Evolutionary conservation across 495 filamentous ascomycete species (phyloP), one percentile per base, ranked within the genome.

Genomic region (Podospora bellae-mahoneyi): DNA sequence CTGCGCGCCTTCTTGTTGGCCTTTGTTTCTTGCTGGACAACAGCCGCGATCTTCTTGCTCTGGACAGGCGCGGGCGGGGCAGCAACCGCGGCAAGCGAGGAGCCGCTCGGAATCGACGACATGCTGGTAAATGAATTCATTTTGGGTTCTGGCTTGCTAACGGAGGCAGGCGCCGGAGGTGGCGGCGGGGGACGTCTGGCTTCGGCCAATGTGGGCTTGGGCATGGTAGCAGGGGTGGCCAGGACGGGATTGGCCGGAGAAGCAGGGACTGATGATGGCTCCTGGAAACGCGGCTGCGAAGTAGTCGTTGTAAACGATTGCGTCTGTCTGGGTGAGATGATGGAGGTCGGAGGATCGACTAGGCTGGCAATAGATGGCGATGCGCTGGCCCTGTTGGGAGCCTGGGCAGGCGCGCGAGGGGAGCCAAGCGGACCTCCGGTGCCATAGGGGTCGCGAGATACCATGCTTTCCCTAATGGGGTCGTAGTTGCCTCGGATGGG

Each of bases 361-460:
- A 97, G 84, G 76, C 92, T 95, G 20, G 92, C 88, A 68, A 97
- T 97, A 0, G 93, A 92, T 7, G 93, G 92, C 27, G 93, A 96
- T 20, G 91, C 90, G 75, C 91, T 95, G 19, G 92, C 91, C 62
- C 91, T 87, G 73, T 87, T 90, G 55, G 79, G 77, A 66, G 73
- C 72, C 64, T 79, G 82, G 69, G 76, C 16, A 18, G 82, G 81
- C 0, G 84, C 82, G 16, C 86, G 82, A 19, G 85, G 83, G n/a
- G 87, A 85, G 23, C 81, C 83, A 64, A 84, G 82, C 4, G 85
- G 78, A 1, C 81, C 80, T 48, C 39, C 39, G 54, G 83, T 87
- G 54, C 77, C 78, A 44, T 87, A 87, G 30, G 80, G 78, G 72
- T 78, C 80, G 64, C 84, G 76, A 69, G 75, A 74, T 71, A 79